Conservation (phyloP, 805 yeast species). For the Candida alai region DNA sequence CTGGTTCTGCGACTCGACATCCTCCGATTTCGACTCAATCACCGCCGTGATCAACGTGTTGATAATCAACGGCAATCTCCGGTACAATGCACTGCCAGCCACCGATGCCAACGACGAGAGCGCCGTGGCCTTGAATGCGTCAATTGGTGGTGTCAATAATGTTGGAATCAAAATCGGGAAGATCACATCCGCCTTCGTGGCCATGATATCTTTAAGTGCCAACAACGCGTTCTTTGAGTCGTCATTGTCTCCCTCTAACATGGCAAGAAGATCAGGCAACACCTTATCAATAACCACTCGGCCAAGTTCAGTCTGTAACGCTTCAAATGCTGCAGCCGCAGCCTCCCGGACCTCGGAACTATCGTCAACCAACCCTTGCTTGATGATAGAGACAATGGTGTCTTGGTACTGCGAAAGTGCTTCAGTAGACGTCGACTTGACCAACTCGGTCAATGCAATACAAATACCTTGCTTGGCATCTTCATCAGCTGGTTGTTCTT, state of each 20-base stretch:
- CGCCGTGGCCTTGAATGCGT: conserved; percentile 80
- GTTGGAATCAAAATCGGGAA: conserved; percentile 93
- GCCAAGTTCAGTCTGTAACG: conserved; percentile 77
- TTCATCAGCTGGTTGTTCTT: too few species aligned
- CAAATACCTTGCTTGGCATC: conserved; percentile 95
- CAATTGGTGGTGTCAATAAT: conserved; percentile 75
- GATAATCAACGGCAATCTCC: conserved; percentile 68
- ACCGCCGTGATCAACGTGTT: conserved; percentile 66
- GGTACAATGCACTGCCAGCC: conserved; percentile 79
- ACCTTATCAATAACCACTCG: conserved; percentile 83
- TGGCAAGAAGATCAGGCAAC: conserved; percentile 73
- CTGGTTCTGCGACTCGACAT: conserved; percentile 31
- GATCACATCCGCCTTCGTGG: conserved; percentile 81
- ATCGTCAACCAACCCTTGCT: conserved; percentile 74
- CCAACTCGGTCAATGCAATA: conserved; percentile 83
- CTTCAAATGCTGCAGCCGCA: conserved; percentile 89
- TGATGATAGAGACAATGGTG: conserved; percentile 67
- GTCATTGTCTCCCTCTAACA: conserved; percentile 59
- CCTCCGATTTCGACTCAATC: conserved; percentile 32
- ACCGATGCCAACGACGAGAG: conserved; percentile 83
- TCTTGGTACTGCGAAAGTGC: conserved; percentile 63
- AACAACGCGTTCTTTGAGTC: conserved; percentile 72
- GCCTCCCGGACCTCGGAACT: conserved; percentile 77
- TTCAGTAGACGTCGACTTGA: conserved; percentile 65
- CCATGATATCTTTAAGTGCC: conserved; percentile 90